Evolutionary conservation across 176 grass and related monocot species (phyloP), one percentile per base, ranked within the genome.

Genomic region (Elaeis guineensis): DNA sequence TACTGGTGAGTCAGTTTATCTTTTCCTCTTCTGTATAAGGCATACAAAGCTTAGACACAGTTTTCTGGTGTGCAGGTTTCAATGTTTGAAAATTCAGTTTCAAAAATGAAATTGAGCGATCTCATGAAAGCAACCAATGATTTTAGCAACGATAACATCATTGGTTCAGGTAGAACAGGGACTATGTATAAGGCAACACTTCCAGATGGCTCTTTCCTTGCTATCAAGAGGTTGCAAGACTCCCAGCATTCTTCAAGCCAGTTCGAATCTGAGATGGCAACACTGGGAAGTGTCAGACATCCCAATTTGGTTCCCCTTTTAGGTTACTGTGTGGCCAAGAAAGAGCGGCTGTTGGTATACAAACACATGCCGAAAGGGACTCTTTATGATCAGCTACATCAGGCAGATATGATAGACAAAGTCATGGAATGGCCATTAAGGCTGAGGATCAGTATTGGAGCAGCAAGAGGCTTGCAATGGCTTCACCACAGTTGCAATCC

Each of bases 401-500:
- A 52, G 20, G 16, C 28, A 19, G 50, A 5, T 55, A 62, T 52
- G 63, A 58, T 77, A 21, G 75, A 67, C 23, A 75, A 82, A 25
- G 9, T 56, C 19, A 52, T 88, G 49, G 81, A 90, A 52, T 90
- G 92, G 92, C 55, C 75, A 44, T 3, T 85, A 50, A 87, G 92
- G 78, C 79, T 96, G 21, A 96, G 85, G 82, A 83, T 96, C 54
- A 82, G 83, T 49, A 90, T 96, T 17, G 87, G 92, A 9, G 82
- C 81, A 55, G 83, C 83, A 60, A 79, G 25, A 57, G 92, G 92
- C 21, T 75, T 96, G 72, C 83, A 83, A 4, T 96, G 92, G 92
- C 80, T 96, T 81, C 92, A 96, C 72, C 86, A 96, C 53, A 90
- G 54, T 82, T 96, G 92, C 57, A 90, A 90, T 30, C 92, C 87